phyloP scores from a whole-genome alignment of 2,329 filamentous ascomycete genomes.

The Paraphaeosphaeria minitans region DNA sequence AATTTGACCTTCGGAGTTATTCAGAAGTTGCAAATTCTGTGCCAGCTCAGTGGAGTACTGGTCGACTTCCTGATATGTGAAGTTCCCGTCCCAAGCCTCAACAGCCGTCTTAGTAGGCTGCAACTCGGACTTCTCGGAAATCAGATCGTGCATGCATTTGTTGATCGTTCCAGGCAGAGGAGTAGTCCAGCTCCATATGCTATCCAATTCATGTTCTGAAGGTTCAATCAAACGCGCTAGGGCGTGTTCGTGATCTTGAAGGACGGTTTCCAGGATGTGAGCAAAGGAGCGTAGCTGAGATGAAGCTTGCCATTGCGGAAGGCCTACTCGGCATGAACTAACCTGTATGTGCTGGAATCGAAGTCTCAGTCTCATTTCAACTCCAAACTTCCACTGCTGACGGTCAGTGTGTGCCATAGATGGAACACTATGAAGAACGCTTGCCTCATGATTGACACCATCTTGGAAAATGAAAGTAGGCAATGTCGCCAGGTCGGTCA shows the following conservation, averaged over 20 bases:
- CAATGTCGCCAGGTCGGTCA: background rate
- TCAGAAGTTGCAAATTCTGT: conserved; percentile 28
- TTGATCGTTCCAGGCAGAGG: conserved; percentile 50
- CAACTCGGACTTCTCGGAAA: conserved; percentile 46
- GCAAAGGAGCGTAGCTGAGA: conserved; percentile 51
- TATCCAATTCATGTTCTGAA: conserved; percentile 47
- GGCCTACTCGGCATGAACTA: conserved; percentile 51
- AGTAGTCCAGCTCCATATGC: conserved; percentile 57
- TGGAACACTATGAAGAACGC: background rate
- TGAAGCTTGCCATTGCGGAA: conserved; percentile 52
- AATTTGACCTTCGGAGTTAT: conserved; percentile 36
- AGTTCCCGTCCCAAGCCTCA: conserved; percentile 44
- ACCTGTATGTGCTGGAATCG: conserved; percentile 38
- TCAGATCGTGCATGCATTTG: conserved; percentile 56
- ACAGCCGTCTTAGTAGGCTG: conserved; percentile 46
- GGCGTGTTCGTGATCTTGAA: conserved; percentile 28
- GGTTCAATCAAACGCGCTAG: conserved; percentile 26
- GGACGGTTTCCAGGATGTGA: conserved; percentile 43
- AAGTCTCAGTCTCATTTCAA: conserved; percentile 33
- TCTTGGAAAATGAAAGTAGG: conserved; percentile 32
- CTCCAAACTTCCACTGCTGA: conserved; percentile 37
- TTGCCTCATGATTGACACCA: conserved; percentile 37
- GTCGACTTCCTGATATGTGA: conserved; percentile 45
- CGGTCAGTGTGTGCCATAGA: conserved; percentile 4
- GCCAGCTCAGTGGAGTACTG: conserved; percentile 39